phyloP scores from a whole-genome alignment of 768 basidiomycete species.

The Hygrocybe punicea region DNA sequence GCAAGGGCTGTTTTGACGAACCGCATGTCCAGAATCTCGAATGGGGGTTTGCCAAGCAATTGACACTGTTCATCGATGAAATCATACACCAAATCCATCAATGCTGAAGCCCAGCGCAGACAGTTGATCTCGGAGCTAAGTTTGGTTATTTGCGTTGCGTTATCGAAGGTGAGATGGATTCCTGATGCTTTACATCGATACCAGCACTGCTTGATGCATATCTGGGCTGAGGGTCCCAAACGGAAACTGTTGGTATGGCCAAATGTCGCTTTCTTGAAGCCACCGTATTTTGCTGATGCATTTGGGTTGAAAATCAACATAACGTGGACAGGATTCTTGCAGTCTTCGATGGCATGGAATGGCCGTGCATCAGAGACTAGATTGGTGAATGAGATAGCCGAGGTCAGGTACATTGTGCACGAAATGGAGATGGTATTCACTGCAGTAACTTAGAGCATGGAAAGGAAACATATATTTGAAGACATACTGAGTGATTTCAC shows the following conservation, averaged over 20 bases:
- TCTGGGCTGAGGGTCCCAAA: neutral
- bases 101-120: slow-evolving; percentile 19
- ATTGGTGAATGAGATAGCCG: neutral
- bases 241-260: no score
- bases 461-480: neutral
- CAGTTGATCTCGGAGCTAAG: slow-evolving; percentile 5
- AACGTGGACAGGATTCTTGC: neutral
- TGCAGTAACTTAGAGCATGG: no score
- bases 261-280: no score
- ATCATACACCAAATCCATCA: slow-evolving; percentile 18
- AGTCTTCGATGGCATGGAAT: neutral
- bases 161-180: slow-evolving; percentile 11
- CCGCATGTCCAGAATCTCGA: slow-evolving; percentile 14
- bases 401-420: neutral
- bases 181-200: slow-evolving; percentile 5
- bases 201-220: slow-evolving; percentile 17
- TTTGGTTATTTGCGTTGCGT: slow-evolving; percentile 13
- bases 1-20: slow-evolving; percentile 17
- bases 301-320: no score
- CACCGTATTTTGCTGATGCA: no score
- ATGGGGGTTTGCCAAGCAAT: neutral
- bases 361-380: neutral
- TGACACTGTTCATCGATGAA: slow-evolving; percentile 7
- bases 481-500: neutral
- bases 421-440: neutral